phyloP scores from a whole-genome alignment of 768 basidiomycete species.

The Tulasnella sp. region DNA sequence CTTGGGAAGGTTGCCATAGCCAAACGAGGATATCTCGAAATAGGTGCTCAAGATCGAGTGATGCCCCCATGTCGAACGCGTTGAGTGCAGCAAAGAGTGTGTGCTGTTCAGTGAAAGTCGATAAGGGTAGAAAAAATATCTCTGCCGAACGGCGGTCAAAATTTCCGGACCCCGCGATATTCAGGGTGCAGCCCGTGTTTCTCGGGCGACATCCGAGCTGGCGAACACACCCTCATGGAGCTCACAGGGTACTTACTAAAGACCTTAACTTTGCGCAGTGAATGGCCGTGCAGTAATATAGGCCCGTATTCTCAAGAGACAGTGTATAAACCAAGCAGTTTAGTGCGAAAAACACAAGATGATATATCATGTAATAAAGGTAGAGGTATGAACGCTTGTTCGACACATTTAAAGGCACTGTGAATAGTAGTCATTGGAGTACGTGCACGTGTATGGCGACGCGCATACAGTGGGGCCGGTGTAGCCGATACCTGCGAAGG shows the following conservation, averaged over 20 bases:
- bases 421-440: not conserved
- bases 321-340: not conserved
- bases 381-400: not conserved
- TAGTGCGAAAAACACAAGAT: not conserved
- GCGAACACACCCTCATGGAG: not conserved
- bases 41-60: not conserved
- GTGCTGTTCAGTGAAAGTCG: not conserved
- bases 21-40: not conserved
- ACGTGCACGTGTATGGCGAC: conserved; percentile 7
- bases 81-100: not conserved
- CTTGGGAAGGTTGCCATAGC: conserved; percentile 15
- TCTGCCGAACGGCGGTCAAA: not conserved
- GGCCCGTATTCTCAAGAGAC: not conserved
- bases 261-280: not conserved
- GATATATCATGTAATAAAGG: not conserved
- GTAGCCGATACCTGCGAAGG: not conserved
- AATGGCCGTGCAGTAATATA: not conserved
- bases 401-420: not conserved
- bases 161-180: not conserved
- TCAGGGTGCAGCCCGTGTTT: not conserved
- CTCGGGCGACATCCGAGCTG: no score
- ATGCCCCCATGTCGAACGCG: not conserved
- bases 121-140: not conserved
- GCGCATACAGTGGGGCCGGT: conserved; percentile 7
- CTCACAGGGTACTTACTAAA: not conserved